Evolutionary conservation across 352 stramenopile genomes (phyloP).

Genomic region (Aphanomyces stellatus): DNA sequence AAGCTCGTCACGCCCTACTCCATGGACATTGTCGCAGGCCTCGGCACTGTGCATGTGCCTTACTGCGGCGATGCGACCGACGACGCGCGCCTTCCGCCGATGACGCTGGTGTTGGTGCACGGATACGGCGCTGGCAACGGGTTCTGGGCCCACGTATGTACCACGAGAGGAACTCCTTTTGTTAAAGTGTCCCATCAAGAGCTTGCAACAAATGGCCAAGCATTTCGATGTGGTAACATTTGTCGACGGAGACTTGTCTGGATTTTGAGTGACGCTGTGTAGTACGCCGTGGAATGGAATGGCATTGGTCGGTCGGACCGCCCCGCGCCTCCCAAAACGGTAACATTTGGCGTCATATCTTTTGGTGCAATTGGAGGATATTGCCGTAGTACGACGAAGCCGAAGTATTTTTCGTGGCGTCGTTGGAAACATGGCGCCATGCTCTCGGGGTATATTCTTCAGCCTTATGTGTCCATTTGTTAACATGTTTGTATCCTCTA

Average conservation of each 20-base stretch:
- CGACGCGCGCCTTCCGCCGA: slow-evolving; percentile 24
- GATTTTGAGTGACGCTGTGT: too few relatives aligned
- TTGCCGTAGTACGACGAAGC: neutral
- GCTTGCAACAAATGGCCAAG: neutral
- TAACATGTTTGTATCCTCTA: neutral
- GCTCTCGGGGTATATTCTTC: neutral
- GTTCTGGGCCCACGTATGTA: slow-evolving; percentile 57
- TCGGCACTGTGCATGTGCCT: slow-evolving; percentile 64
- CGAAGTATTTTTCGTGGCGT: neutral
- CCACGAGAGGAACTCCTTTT: too few relatives aligned
- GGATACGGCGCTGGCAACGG: slow-evolving; percentile 71
- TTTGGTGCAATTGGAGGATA: neutral
- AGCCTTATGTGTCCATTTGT: neutral
- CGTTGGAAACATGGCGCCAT: neutral
- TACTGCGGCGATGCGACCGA: slow-evolving; percentile 54
- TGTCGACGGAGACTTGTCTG: too few relatives aligned
- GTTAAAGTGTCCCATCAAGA: too few relatives aligned
- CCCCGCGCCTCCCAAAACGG: neutral
- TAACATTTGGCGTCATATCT: neutral
- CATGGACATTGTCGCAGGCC: slow-evolving; percentile 42
- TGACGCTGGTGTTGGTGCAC: slow-evolving; percentile 74
- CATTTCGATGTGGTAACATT: neutral
- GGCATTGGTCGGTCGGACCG: neutral
- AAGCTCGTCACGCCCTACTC: slow-evolving; percentile 50
- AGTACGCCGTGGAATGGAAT: neutral